phyloP scores from a whole-genome alignment of 352 stramenopile genomes.

The Globisporangium viniferum region DNA sequence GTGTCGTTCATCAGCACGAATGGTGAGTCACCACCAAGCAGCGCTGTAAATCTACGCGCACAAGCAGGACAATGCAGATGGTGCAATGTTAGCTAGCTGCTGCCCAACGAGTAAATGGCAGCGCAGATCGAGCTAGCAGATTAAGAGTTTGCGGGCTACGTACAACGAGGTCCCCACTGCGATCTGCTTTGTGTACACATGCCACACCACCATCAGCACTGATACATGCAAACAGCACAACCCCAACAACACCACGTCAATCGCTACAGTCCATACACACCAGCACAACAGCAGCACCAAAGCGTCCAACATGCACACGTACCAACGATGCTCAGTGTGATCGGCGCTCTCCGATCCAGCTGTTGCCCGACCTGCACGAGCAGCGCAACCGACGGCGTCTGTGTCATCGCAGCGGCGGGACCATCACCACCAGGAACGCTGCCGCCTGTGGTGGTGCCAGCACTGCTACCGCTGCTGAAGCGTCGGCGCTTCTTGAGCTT shows the following conservation, averaged over 20 bases:
- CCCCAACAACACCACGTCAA: neutral
- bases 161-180: conserved; percentile 8
- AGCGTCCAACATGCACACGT: neutral
- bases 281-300: neutral
- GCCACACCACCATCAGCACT: conserved; percentile 14
- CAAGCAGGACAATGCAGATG: neutral
- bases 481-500: neutral
- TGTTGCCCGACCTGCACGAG: conserved; percentile 13
- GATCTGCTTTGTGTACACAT: conserved; percentile 17
- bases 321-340: conserved; percentile 16
- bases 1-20: conserved; percentile 5
- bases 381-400: conserved; percentile 10
- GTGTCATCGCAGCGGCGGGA: neutral
- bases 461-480: neutral
- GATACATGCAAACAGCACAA: neutral
- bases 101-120: neutral
- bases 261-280: neutral
- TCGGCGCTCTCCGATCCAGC: conserved; percentile 13
- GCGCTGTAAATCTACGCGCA: neutral
- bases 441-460: neutral
- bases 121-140: no score
- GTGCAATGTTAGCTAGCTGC: neutral
- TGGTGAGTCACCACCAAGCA: conserved; percentile 2
- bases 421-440: neutral
- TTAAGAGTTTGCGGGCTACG: neutral